Evolutionary conservation across 805 yeast genomes (phyloP).

Genomic region (Cyberlindnera maritima): DNA sequence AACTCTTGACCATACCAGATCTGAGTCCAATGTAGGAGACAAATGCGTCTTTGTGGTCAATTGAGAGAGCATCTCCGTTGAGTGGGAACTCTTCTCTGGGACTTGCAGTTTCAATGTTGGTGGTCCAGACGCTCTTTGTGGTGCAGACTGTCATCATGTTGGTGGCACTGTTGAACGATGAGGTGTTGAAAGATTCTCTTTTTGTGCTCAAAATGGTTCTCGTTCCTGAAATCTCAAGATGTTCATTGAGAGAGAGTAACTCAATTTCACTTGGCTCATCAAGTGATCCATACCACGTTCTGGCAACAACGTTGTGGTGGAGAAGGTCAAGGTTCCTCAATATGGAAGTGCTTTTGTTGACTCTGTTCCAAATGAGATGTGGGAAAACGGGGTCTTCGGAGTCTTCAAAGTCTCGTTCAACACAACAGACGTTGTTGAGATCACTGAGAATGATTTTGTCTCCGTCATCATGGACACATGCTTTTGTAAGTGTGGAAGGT

Average conservation of each 20-base stretch:
- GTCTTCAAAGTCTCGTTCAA: not conserved
- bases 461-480: not conserved
- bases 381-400: not conserved
- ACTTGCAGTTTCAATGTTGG: not conserved
- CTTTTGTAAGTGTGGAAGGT: slow-evolving; percentile 4
- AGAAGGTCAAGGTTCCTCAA: slow-evolving; percentile 6
- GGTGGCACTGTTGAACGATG: slow-evolving; percentile 1
- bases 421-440: slow-evolving; percentile 8
- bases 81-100: not conserved
- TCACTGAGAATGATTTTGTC: slow-evolving; percentile 7
- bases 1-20: slow-evolving; percentile 14
- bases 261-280: slow-evolving; percentile 24
- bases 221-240: slow-evolving; percentile 3
- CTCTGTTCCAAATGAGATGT: slow-evolving; percentile 6
- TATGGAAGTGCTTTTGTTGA: slow-evolving; percentile 14
- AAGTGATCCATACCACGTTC: slow-evolving; percentile 24
- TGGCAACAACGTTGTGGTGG: not conserved
- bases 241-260: slow-evolving; percentile 1
- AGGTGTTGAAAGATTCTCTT: slow-evolving; percentile 15
- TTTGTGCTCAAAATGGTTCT: not conserved
- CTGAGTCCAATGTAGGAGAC: slow-evolving; percentile 18
- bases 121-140: not conserved
- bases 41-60: slow-evolving; percentile 12
- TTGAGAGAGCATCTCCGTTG: slow-evolving; percentile 19
- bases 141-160: slow-evolving; percentile 9